Evolutionary conservation across 345 rosid species (phyloP).

Genomic region (Rhodamnia argentea): DNA sequence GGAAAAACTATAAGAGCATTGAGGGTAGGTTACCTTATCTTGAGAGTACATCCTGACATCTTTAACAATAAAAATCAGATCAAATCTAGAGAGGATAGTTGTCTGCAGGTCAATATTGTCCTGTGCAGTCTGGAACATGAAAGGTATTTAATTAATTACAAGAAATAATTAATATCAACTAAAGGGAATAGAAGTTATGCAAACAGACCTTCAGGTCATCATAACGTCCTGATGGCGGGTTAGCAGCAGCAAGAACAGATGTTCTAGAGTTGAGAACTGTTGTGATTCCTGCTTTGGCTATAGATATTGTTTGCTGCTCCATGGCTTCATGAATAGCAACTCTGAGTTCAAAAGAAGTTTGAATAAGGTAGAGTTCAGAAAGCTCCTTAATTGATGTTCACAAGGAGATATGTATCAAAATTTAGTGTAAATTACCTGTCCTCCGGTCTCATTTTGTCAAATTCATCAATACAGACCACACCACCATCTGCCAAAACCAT

Average conservation of each 20-base stretch:
- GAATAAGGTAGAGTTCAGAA: not conserved
- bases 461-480: conserved; percentile 95
- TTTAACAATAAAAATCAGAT: conserved; percentile 89
- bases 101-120: conserved; percentile 96
- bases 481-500: conserved; percentile 99
- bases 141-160: not conserved
- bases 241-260: conserved; percentile 97
- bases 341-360: conserved; percentile 23
- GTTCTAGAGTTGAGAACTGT: conserved; percentile 97
- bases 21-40: conserved; percentile 57
- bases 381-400: not conserved
- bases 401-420: not conserved
- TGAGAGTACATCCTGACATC: conserved; percentile 78
- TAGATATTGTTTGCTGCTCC: conserved; percentile 98
- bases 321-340: conserved; percentile 99
- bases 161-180: not conserved
- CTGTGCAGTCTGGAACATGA: conserved; percentile 62
- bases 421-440: conserved; percentile 46
- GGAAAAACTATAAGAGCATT: not conserved
- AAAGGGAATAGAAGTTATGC: not conserved
- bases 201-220: conserved; percentile 86
- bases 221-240: conserved; percentile 95
- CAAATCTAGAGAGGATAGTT: conserved; percentile 93
- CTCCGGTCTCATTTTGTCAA: conserved; percentile 98
- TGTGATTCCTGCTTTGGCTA: conserved; percentile 98